Base-by-base conservation (phyloP, 2,329 filamentous ascomycete species). In the Apiospora aurea region DNA sequence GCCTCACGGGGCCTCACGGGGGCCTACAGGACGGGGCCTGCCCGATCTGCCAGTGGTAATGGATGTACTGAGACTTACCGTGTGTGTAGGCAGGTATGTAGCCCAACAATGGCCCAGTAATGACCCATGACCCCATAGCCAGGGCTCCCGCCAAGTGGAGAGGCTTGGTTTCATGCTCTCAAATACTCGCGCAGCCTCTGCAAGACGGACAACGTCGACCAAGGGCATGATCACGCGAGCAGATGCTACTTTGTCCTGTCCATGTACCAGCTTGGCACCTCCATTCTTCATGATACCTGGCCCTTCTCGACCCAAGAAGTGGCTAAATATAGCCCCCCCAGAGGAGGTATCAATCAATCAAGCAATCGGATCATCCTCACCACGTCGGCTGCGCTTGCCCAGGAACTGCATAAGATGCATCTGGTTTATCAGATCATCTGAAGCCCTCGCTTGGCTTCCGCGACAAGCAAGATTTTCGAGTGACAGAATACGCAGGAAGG, bases 161-260 rank as follows among this genome's bases (percentile, higher is more conserved):
- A 69, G 24, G 68, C n/a, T 13, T 69, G 24, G 68, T 69, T 69
- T 69, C 68, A 69, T 49, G 68, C 44, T 69, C 49, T 53, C 68
- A 69, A 69, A 69, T 69, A 69, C 34, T 26, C 46, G n/a, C 13
- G 4, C 21, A 21, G 26, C 44, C 10, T 38, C 16, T 14, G 14
- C 26, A 57, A 18, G 26, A 34, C 51, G 7, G 26, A 38, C 21
- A 43, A 43, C 41, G 10, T 43, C 8, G 41, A 43, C 8, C 6
- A 41, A n/a, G 29, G 34, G 34, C 21, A 64, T 41, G 34, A 41
- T 64, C 57, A 64, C 57, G 34, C 57, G 57, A 64, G 18, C 57
- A 61, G 26, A 34, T 18, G 34, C 16, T 21, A 10, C 26, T 5
- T 34, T 34, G 7, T 29, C 10, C 4, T 18, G 4, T 29, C 1